A percentile compares a stretch with the other conserved stretches of the same genome.
These are phyloP conservation scores for Fusarium sp. DNA, from an alignment of 2,329 filamentous ascomycete species.

Conservation along the genomic window DNA sequence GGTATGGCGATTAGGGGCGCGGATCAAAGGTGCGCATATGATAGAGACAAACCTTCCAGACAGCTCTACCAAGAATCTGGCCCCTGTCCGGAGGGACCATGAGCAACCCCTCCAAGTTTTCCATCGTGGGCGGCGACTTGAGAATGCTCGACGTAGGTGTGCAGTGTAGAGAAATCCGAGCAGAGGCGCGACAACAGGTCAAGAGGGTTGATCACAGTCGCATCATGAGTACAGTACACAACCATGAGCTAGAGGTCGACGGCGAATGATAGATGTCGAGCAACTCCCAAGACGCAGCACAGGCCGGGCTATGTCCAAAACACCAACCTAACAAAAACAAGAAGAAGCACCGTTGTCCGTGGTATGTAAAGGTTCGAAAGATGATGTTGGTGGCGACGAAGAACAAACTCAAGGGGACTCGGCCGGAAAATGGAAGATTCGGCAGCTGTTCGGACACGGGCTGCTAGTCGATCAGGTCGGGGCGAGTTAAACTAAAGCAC, in stretches of 20 bases:
- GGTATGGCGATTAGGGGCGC: slow-evolving; percentile 30
- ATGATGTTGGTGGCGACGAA: slow-evolving; percentile 29
- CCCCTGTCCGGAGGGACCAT: slow-evolving; percentile 64
- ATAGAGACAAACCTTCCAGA: slow-evolving; percentile 62
- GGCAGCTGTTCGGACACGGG: slow-evolving; percentile 27
- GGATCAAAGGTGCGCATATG: neutral
- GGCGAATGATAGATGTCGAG: neutral
- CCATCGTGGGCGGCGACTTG: slow-evolving; percentile 45
- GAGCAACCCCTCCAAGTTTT: slow-evolving; percentile 59
- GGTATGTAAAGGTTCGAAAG: slow-evolving; percentile 24
- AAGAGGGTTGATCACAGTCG: slow-evolving; percentile 34
- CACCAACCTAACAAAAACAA: slow-evolving; percentile 12
- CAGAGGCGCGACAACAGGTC: neutral
- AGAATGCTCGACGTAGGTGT: neutral
- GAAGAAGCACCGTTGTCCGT: slow-evolving; percentile 15
- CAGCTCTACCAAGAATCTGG: slow-evolving; percentile 62
- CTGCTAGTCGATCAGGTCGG: neutral
- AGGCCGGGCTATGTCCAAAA: slow-evolving; percentile 4
- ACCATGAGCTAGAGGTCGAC: slow-evolving; percentile 23
- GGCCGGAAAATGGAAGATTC: slow-evolving; percentile 38
- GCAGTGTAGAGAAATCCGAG: neutral
- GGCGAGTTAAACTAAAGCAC: neutral
- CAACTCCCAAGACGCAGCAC: slow-evolving; percentile 1
- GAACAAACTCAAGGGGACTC: slow-evolving; percentile 39
- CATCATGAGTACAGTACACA: slow-evolving; percentile 40